Conservation (phyloP, 257 asterid genomes). For the Knoxia roxburghii region DNA sequence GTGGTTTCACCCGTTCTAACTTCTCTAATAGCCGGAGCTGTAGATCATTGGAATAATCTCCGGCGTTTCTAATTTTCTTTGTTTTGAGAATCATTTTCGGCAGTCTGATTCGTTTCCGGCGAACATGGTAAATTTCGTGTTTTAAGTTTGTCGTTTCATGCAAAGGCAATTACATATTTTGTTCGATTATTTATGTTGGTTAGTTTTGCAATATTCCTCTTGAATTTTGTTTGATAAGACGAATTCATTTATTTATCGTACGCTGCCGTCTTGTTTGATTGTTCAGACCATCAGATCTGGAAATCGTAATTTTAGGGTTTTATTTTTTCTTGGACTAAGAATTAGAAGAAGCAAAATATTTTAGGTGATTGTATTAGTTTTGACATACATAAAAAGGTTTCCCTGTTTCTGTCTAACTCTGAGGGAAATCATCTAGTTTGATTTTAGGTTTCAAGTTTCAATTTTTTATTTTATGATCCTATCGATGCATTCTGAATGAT, state of each 20-base stretch:
- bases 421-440: not conserved
- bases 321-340: not conserved
- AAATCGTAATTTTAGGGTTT: not conserved
- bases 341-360: no score
- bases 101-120: slow-evolving; percentile 23
- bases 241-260: not conserved
- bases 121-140: slow-evolving; percentile 33
- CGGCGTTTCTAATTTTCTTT: slow-evolving; percentile 7
- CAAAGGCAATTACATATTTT: not conserved
- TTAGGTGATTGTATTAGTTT: no score
- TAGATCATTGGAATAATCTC: slow-evolving; percentile 20
- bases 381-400: no score
- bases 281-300: not conserved
- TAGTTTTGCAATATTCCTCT: not conserved
- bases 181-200: not conserved
- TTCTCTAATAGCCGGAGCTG: slow-evolving; percentile 25
- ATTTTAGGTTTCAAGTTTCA: not conserved
- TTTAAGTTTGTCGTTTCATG: not conserved
- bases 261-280: not conserved
- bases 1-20: no score
- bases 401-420: no score
- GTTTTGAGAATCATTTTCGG: slow-evolving; percentile 7
- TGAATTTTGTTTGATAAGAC: not conserved
- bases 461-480: not conserved
- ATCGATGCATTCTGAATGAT: not conserved